Conservation (phyloP, 768 basidiomycete genomes). For the Mycena metata region DNA sequence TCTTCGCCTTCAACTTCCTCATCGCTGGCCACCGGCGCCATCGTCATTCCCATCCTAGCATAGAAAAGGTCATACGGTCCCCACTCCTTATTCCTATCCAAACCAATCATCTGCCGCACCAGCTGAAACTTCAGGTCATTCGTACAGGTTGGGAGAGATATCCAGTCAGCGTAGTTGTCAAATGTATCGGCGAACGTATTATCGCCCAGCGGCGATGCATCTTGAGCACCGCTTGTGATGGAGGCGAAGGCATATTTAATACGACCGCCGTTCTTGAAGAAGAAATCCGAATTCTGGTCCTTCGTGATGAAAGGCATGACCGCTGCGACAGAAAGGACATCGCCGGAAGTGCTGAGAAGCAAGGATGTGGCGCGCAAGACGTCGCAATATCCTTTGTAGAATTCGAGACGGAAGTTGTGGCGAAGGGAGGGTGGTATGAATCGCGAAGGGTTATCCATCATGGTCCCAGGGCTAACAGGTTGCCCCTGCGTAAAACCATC, state of each 20-base stretch:
- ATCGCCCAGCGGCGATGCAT: slow-evolving; percentile 45
- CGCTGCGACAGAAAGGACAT: slow-evolving; percentile 11
- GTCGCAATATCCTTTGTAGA: slow-evolving; percentile 47
- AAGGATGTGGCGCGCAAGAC: slow-evolving; percentile 40
- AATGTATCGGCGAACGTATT: slow-evolving; percentile 38
- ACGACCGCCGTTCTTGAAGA: slow-evolving; percentile 44
- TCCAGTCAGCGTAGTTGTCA: slow-evolving; percentile 39
- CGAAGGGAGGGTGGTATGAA: slow-evolving; percentile 31
- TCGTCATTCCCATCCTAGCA: no score
- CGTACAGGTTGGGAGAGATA: slow-evolving; percentile 34
- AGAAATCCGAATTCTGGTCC: slow-evolving; percentile 23
- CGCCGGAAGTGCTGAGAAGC: slow-evolving; percentile 32
- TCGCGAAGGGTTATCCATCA: slow-evolving; percentile 10
- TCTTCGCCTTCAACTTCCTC: not conserved
- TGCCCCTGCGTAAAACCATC: slow-evolving; percentile 18
- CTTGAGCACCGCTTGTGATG: slow-evolving; percentile 42
- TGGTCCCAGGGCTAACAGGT: not conserved
- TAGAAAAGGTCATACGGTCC: slow-evolving; percentile 26
- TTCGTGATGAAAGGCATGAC: slow-evolving; percentile 10
- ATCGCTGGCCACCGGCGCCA: not conserved
- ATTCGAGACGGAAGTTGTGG: slow-evolving; percentile 35
- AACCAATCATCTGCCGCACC: slow-evolving; percentile 44
- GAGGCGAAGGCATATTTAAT: slow-evolving; percentile 47
- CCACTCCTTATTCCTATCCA: slow-evolving; percentile 37
- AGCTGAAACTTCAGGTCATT: slow-evolving; percentile 49